phyloP scores from a whole-genome alignment of 495 filamentous ascomycete genomes.

The Aspergillus sclerotiicarbonarius region DNA sequence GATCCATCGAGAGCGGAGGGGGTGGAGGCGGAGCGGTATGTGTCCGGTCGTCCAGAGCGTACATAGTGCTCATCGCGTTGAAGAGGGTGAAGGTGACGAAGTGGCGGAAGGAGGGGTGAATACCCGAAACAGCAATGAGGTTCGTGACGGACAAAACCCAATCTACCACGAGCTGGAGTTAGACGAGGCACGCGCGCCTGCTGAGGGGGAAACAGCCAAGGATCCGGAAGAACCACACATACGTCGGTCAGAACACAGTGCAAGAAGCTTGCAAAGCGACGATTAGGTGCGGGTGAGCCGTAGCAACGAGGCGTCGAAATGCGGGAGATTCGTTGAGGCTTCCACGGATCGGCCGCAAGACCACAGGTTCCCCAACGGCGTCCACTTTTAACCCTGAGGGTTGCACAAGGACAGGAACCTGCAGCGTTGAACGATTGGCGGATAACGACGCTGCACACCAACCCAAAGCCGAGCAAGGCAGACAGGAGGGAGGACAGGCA shows the following conservation, averaged over 20 bases:
- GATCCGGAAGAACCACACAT: conserved; percentile 2
- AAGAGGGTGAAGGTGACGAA: conserved; percentile 6
- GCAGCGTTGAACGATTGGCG: conserved; percentile 10
- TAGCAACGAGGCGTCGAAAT: conserved; percentile 33
- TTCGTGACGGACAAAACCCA: conserved; percentile 4
- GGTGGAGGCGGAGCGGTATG: conserved; percentile 39
- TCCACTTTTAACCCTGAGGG: conserved; percentile 15
- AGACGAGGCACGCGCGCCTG: conserved; percentile 1
- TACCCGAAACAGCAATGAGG: conserved; percentile 15
- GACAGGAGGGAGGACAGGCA: background rate
- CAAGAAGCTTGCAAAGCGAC: conserved; percentile 15
- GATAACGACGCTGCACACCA: conserved; percentile 12
- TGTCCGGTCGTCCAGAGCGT: conserved; percentile 44
- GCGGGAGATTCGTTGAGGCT: conserved; percentile 40
- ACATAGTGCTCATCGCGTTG: conserved; percentile 34
- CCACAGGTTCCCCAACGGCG: conserved; percentile 23
- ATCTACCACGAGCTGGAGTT: conserved; percentile 4
- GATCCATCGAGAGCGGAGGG: conserved; percentile 49
- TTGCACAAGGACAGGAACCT: conserved; percentile 14
- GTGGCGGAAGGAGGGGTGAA: conserved; percentile 23
- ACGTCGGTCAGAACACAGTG: conserved; percentile 4
- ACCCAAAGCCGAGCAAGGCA: conserved; percentile 6
- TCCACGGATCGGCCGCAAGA: conserved; percentile 34
- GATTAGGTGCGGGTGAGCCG: conserved; percentile 31
- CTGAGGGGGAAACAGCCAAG: background rate